Base-by-base conservation (phyloP, 805 yeast genomes). In the Ogataea methanolica region DNA sequence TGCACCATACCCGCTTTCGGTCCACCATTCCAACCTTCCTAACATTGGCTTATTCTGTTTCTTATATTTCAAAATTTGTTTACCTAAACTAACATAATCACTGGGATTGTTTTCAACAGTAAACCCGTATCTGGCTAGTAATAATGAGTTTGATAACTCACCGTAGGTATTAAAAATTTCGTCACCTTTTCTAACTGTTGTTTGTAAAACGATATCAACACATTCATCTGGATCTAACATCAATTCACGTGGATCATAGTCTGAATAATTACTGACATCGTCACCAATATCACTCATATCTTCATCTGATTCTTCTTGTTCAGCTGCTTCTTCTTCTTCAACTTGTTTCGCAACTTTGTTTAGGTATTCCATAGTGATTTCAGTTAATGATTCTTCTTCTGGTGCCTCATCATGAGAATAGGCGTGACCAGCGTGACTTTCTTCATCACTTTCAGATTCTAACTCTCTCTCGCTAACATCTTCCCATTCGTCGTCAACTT, bases 91-190 rank as follows among this genome's bases (percentile, higher is more conserved):
- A 12, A 85, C 76, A 2, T 74, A 60, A 54, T 85, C 89, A 56
- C 78, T 73, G 1, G 70, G 68, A 53, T 82, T 79, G n/a, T 69
- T 67, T 43, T 71, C 67, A 35, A 76, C 69, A 9, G 83, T 77
- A 61, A 91, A 90, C 1, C 97, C 97, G 61, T 90, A 91, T 47
- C 87, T 75, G 14, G 90, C 79, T 14, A 90, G 63, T 37, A 91
- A 67, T 35, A 78, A 74, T 0, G 85, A 72, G 55, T 87, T 88
- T 15, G 83, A 67, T 36, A 84, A 70, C 26, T 82, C 84, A 0
- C 97, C 97, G 57, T 90, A 91, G 0, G 94, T 82, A 66, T 88
- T 90, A 70, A 82, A 87, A 14, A 92, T 59, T 59, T 92, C 97
- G 12, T 70, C 62, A 7, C 80, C 79, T 33, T 66, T 60, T 1